Evolutionary conservation across 306 rosid genomes (phyloP).

Genomic region (Trifolium subterraneum): DNA sequence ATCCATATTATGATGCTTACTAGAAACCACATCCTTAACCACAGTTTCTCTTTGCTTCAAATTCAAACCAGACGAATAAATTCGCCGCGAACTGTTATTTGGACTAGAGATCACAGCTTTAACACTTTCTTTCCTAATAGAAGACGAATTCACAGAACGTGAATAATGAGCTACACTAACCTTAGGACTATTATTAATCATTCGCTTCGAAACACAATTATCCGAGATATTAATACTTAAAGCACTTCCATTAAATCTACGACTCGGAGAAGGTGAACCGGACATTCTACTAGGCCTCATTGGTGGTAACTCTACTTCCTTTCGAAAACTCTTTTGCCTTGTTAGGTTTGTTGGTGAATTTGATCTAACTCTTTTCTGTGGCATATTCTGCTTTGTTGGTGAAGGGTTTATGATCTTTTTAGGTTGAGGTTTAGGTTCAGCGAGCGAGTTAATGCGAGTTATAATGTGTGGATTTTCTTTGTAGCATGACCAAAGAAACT

Average conservation of each 20-base stretch:
- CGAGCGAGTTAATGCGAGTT: constrained; percentile 64
- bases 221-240: constrained; percentile 6
- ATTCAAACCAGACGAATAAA: constrained; percentile 48
- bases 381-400: constrained; percentile 14
- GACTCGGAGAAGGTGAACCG: constrained; percentile 72
- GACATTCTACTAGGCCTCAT: constrained; percentile 17
- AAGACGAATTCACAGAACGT: constrained; percentile 21
- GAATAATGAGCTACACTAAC: constrained; percentile 34
- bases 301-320: constrained; percentile 35
- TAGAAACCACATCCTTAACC: constrained; percentile 56
- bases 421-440: constrained; percentile 32
- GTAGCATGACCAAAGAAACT: constrained; percentile 67
- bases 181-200: constrained; percentile 18
- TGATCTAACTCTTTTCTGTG: constrained; percentile 69
- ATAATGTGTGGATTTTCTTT: constrained; percentile 75
- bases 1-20: constrained; percentile 44
- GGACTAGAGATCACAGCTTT: constrained; percentile 44
- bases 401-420: constrained; percentile 26
- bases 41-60: constrained; percentile 60
- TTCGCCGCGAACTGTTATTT: constrained; percentile 35
- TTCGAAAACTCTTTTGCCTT: constrained; percentile 79
- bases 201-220: constrained; percentile 40
- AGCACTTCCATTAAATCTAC: constrained; percentile 45
- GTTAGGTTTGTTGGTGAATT: constrained; percentile 59
- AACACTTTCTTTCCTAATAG: constrained; percentile 42